Evolutionary conservation across 1,139 yeast species (phyloP).

Genomic region (Geotrichum phurueaensis): DNA sequence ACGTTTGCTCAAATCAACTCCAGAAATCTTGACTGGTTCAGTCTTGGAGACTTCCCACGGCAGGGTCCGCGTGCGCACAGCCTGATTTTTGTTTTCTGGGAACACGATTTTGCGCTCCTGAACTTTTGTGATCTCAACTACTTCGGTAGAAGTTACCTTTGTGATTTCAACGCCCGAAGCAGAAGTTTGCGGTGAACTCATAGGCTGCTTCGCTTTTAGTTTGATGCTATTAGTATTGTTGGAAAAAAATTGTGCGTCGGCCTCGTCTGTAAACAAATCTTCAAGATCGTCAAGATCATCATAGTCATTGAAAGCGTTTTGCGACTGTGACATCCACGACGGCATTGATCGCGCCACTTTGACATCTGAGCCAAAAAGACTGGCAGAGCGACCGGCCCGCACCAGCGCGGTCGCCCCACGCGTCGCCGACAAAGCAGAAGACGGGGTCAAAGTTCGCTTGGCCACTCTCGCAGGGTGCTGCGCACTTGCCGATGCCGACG

Average conservation of each 20-base stretch:
- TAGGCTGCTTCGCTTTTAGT: background rate
- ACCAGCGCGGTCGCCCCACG: background rate
- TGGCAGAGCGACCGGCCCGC: background rate
- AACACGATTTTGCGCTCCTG: background rate
- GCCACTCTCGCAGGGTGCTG: background rate
- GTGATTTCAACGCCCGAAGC: background rate
- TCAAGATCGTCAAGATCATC: constrained; percentile 6
- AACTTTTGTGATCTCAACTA: background rate
- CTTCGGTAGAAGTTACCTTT: background rate
- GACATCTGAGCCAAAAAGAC: background rate
- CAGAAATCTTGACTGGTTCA: constrained; percentile 1
- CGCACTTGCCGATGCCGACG: background rate
- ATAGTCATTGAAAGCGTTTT: constrained; percentile 9
- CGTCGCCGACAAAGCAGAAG: background rate
- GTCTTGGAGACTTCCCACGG: constrained; percentile 6
- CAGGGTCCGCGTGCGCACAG: background rate
- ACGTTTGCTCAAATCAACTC: constrained; percentile 2
- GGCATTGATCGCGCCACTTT: background rate
- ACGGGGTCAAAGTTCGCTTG: background rate
- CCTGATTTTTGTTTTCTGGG: background rate
- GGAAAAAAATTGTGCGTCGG: constrained; percentile 5
- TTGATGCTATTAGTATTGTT: background rate
- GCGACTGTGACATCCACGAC: constrained; percentile 11
- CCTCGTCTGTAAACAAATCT: constrained; percentile 8
- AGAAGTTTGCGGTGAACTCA: background rate